Conservation (phyloP, 1,284 basidiomycete genomes). For the Fistulinella cinereoalba region DNA sequence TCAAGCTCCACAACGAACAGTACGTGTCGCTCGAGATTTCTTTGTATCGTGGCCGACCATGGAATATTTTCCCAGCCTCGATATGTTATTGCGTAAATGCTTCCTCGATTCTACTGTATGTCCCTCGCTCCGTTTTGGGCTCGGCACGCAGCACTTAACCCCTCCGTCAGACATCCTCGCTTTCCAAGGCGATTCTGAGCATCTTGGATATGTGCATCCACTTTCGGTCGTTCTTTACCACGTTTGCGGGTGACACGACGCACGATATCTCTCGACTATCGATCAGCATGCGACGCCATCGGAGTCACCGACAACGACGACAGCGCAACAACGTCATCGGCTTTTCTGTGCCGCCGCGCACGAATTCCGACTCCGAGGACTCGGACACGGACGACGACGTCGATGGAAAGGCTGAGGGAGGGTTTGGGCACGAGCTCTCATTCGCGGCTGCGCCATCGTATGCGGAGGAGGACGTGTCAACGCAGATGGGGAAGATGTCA, state of each 20-base stretch:
- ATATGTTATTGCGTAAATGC: conserved; percentile 60
- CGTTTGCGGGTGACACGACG: conserved; percentile 56
- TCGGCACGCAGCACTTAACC: too few relatives aligned
- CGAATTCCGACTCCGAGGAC: conserved; percentile 39
- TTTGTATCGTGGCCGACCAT: not conserved
- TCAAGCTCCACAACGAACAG: conserved; percentile 70
- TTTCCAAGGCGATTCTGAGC: conserved; percentile 62
- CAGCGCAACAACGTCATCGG: conserved; percentile 59
- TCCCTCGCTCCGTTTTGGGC: conserved; percentile 1
- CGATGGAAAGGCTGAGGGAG: conserved; percentile 25
- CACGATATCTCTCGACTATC: conserved; percentile 61
- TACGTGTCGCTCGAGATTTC: conserved; percentile 37
- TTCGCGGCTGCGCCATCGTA: conserved; percentile 42
- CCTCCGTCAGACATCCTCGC: conserved; percentile 64
- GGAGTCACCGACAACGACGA: conserved; percentile 53
- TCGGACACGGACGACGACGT: conserved; percentile 39
- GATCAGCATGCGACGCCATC: conserved; percentile 52
- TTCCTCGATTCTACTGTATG: conserved; percentile 65
- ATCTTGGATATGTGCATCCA: conserved; percentile 72
- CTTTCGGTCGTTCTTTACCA: conserved; percentile 61
- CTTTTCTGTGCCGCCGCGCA: conserved; percentile 44
- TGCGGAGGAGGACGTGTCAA: conserved; percentile 41
- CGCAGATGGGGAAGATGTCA: conserved; percentile 58
- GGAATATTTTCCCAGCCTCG: conserved; percentile 44
- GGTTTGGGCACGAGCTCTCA: conserved; percentile 39